Base-by-base conservation (phyloP, 306 rosid genomes). In the Prunus davidiana region DNA sequence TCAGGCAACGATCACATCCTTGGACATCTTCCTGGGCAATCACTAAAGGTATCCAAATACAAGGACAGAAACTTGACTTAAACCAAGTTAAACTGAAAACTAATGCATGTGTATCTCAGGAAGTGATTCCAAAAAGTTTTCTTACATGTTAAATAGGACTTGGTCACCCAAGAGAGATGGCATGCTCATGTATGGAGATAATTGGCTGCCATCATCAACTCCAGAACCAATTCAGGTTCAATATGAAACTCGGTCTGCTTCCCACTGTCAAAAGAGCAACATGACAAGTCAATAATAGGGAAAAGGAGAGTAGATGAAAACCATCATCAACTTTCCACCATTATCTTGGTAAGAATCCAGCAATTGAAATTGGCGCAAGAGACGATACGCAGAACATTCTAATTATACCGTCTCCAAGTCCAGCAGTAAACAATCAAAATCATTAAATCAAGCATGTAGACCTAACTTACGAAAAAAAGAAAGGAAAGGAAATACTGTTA, bases 171-270 rank as follows among this genome's bases (percentile, higher is more conserved):
- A 15, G 45, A 49, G 72, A 69, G 67, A 75, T 64, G 72, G 43
- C 74, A 64, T 41, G 66, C 61, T 90, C 84, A 90, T 56, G 97
- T 93, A 87, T 93, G 92, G 52, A 90, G 96, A 81, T 93, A 93
- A 83, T 93, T 93, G 81, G 97, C 97, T 47, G 96, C 97, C 97
- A 93, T 93, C 96, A 93, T 87, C 86, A 93, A 74, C 91, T 93
- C 97, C 76, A 93, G 86, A 54, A 96, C 91, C 81, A 93, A 76
- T 79, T 93, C 97, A 28, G 97, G 96, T 80, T 93, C 97, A 77
- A 93, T 93, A 45, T 87, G 94, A 80, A 93, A 93, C 86, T 93
- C 97, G 0, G 91, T 84, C 90, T 93, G 96, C 85, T 90, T 89
- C 64, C 97, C 97, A 62, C 97, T 93, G 83, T 18, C 45, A 82